Base-by-base conservation (phyloP, 1,284 basidiomycete species). In the Stygiomarasmius scandens region DNA sequence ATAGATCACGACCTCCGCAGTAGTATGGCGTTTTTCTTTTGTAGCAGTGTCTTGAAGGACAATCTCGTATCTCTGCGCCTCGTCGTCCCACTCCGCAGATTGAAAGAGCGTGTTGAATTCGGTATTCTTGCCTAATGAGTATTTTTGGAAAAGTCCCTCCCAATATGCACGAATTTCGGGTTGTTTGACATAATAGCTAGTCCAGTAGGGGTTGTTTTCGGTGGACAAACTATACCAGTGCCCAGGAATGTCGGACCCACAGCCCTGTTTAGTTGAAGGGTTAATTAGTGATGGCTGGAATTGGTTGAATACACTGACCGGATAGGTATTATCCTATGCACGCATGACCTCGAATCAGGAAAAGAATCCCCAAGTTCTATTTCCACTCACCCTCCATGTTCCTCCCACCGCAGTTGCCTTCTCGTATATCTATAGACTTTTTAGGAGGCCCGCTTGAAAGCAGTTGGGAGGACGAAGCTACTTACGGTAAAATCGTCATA, bases 221-320 rank as follows among this genome's bases (percentile, higher is more conserved):
- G 77, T 76, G 5, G 84, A 86, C 47, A 84, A 76, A 46, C 76
- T 79, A 64, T 84, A 84, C 78, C 81, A 82, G 63, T 83, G 83
- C 6, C 69, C 80, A 11, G 79, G 74, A 23, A 83, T 71, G 61
- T 85, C 81, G 22, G 78, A 81, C 9, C 79, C 80, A 58, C 83
- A 84, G 14, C 82, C 81, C 77, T 83, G 71, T 56, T 72, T 46
- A 14, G 12, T 14, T 2, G 32, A 38, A 27, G 14, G 34, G 29
- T 32, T 12, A 32, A 12, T 32, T 12, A 32, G 29, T 32, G 14
- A 20, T 36, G 20, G 16, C 1, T 27, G 22, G 38, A n/a, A 20
- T 22, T 47, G 6, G 3, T 45, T 41, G 32, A 9, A 24, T 43
- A 34, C 32, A 55, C 67, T 56, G 59, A 77, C 77, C 27, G 77